Conservation (phyloP, 2,329 filamentous ascomycete genomes). For the Mycogone perniciosa region DNA sequence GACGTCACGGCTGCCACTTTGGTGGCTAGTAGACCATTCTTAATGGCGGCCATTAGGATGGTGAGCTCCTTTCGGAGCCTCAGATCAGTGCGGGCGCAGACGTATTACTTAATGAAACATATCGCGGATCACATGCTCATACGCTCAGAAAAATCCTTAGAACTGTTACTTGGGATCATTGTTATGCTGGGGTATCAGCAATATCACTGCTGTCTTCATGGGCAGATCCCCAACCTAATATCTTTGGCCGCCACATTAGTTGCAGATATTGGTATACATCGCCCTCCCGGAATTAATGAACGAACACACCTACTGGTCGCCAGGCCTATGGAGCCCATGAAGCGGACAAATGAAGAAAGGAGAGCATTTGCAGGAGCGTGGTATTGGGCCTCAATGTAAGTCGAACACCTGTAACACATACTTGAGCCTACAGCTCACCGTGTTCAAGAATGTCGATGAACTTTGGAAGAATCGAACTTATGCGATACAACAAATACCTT, state of each 20-base stretch:
- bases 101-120: slow-evolving; percentile 40
- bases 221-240: slow-evolving; percentile 46
- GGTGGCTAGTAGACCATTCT: slow-evolving; percentile 36
- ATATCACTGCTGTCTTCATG: slow-evolving; percentile 48
- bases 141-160: slow-evolving; percentile 43
- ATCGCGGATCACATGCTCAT: slow-evolving; percentile 44
- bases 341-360: slow-evolving; percentile 45
- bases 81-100: slow-evolving; percentile 43
- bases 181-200: slow-evolving; percentile 47
- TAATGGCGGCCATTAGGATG: slow-evolving; percentile 45
- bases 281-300: slow-evolving; percentile 34
- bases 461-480: slow-evolving; percentile 39
- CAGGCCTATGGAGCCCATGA: slow-evolving; percentile 30
- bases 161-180: slow-evolving; percentile 43
- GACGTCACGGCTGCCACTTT: slow-evolving; percentile 31
- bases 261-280: slow-evolving; percentile 41
- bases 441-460: slow-evolving; percentile 33
- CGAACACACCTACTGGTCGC: slow-evolving; percentile 37
- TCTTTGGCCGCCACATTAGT: slow-evolving; percentile 42
- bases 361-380: slow-evolving; percentile 48
- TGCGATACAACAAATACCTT: slow-evolving; percentile 47
- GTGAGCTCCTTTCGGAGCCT: slow-evolving; percentile 42
- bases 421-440: neutral
- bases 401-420: neutral
- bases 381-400: slow-evolving; percentile 48